A percentile compares a stretch with the other conserved stretches of the same genome.
phyloP scores from a whole-genome alignment of 768 basidiomycete species.

The Suillus bovinus region DNA sequence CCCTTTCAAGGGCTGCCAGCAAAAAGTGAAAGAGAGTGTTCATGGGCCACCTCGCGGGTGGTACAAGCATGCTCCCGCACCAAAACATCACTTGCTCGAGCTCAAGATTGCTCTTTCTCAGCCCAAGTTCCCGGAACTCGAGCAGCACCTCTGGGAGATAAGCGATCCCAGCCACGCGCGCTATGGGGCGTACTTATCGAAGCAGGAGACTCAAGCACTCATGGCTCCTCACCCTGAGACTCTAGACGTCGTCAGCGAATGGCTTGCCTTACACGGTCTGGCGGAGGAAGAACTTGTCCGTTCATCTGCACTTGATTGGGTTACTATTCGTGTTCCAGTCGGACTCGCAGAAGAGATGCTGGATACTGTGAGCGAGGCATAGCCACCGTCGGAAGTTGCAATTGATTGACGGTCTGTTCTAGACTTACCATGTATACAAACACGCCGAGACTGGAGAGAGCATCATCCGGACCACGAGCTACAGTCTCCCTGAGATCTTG shows the following conservation, averaged over 20 bases:
- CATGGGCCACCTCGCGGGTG: slow-evolving; percentile 48
- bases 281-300: slow-evolving; percentile 45
- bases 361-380: slow-evolving; percentile 50
- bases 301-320: slow-evolving; percentile 72
- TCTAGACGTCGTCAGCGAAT: slow-evolving; percentile 54
- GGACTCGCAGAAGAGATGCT: slow-evolving; percentile 67
- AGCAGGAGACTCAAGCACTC: slow-evolving; percentile 62
- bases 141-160: slow-evolving; percentile 56
- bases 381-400: not conserved
- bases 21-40: slow-evolving; percentile 52
- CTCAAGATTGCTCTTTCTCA: slow-evolving; percentile 62
- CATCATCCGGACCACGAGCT: slow-evolving; percentile 65
- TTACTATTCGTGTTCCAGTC: slow-evolving; percentile 59
- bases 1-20: slow-evolving; percentile 12
- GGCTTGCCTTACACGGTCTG: slow-evolving; percentile 61
- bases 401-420: not conserved
- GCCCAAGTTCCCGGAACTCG: slow-evolving; percentile 48
- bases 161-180: slow-evolving; percentile 55
- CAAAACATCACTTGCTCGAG: slow-evolving; percentile 45
- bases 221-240: slow-evolving; percentile 59
- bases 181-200: slow-evolving; percentile 59
- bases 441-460: slow-evolving; percentile 52
- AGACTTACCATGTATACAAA: slow-evolving; percentile 67
- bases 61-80: slow-evolving; percentile 43
- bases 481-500: slow-evolving; percentile 62